phyloP scores from a whole-genome alignment of 768 basidiomycete genomes.

The Punctularia strigosozonata region DNA sequence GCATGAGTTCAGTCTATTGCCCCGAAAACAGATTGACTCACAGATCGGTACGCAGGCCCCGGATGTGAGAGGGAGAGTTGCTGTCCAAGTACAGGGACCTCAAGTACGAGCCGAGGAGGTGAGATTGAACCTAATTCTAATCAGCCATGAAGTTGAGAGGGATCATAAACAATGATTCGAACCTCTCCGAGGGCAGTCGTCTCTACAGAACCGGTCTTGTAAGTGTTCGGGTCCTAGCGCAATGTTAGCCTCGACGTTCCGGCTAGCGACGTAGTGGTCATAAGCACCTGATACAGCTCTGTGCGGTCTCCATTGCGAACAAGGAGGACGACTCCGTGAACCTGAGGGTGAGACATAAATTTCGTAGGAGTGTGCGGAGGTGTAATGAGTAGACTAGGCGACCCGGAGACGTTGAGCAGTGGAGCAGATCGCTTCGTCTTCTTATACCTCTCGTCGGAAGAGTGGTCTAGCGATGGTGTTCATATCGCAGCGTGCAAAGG shows the following conservation, averaged over 20 bases:
- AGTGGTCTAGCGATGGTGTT: no score
- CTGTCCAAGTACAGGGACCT: conserved; percentile 56
- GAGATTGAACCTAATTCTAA: conserved; percentile 45
- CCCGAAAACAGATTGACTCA: no score
- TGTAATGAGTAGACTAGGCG: no score
- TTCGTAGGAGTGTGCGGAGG: no score
- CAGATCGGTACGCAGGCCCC: conserved; percentile 51
- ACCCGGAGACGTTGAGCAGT: no score
- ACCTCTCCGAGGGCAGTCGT: conserved; percentile 72
- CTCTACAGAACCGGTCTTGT: conserved; percentile 48
- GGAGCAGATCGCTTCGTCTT: no score
- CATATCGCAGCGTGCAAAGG: no score
- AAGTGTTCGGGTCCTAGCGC: conserved; percentile 62
- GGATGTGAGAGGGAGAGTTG: conserved; percentile 58
- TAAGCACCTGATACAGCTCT: no score
- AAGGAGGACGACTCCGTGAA: conserved; percentile 68
- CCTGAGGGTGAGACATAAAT: conserved; percentile 35
- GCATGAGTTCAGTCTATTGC: no score
- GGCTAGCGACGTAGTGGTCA: no score
- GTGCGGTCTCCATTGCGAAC: conserved; percentile 70
- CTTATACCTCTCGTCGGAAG: no score
- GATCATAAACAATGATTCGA: conserved; percentile 2
- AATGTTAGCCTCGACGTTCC: no score
- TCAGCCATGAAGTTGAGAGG: background rate
- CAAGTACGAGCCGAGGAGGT: conserved; percentile 48